Conservation (phyloP, 2,329 filamentous ascomycete species). For the Neofusicoccum parvum region DNA sequence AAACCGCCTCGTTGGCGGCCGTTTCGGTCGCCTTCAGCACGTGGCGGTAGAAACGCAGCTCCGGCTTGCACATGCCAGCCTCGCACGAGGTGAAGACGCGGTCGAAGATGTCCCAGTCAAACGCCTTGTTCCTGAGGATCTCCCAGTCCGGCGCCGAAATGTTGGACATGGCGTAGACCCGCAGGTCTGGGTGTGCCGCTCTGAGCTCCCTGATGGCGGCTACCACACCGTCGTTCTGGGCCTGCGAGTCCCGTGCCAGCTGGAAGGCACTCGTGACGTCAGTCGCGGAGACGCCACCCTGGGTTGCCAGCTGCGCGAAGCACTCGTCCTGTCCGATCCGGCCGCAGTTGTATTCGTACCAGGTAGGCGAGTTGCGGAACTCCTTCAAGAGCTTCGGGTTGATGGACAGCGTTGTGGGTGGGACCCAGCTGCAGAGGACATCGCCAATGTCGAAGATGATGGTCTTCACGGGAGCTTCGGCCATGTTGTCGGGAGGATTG, state of each 20-base stretch:
- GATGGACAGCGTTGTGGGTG: conserved; percentile 30
- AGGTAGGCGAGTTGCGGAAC: conserved; percentile 32
- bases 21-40: conserved; percentile 30
- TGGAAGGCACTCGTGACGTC: conserved; percentile 32
- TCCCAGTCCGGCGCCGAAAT: conserved; percentile 32
- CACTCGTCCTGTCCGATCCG: conserved; percentile 29
- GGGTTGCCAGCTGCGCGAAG: conserved; percentile 23
- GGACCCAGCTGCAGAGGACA: conserved; percentile 38
- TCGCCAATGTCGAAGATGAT: conserved; percentile 41
- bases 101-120: conserved; percentile 39
- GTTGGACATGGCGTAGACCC: conserved; percentile 39
- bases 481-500: background rate
- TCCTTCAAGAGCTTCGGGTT: conserved; percentile 25
- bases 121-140: conserved; percentile 27
- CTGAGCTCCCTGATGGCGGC: conserved; percentile 27
- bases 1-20: conserved; percentile 26
- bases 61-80: conserved; percentile 40
- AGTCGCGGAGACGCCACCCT: conserved; percentile 28
- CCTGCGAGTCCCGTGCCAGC: conserved; percentile 33
- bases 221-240: conserved; percentile 29
- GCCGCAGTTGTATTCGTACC: conserved; percentile 34
- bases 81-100: conserved; percentile 37
- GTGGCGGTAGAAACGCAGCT: conserved; percentile 35
- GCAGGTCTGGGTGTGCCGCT: conserved; percentile 22
- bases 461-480: background rate